Conservation (phyloP, 148 eudicot genomes). For the Diospyros lotus region DNA sequence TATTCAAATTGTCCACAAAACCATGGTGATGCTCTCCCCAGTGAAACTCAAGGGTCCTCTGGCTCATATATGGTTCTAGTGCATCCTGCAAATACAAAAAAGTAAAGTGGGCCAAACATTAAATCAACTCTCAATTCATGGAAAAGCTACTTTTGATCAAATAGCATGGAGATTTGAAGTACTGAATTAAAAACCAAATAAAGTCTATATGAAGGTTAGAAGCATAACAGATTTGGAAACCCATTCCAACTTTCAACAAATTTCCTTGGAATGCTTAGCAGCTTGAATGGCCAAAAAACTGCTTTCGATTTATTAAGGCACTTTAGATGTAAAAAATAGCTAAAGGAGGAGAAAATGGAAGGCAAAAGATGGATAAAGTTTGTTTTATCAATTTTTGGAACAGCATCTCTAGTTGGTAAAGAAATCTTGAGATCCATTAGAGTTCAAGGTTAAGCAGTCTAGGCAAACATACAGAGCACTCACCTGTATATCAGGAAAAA, state of each 20-base stretch:
- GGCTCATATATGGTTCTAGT: conserved; percentile 87
- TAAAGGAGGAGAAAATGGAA: neutral
- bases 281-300: neutral
- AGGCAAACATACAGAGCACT: neutral
- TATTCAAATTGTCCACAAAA: conserved; percentile 72
- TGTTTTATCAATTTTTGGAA: neutral
- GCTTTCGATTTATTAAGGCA: neutral
- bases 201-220: neutral
- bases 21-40: conserved; percentile 88
- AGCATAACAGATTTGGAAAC: neutral
- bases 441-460: neutral
- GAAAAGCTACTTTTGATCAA: neutral
- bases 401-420: neutral
- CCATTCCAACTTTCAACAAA: neutral
- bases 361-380: neutral
- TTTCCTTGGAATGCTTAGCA: neutral
- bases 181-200: conserved; percentile 3
- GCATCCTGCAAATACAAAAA: conserved; percentile 58
- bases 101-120: neutral
- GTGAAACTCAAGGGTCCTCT: conserved; percentile 64
- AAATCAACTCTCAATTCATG: neutral
- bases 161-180: neutral
- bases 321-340: neutral
- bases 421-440: neutral
- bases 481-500: too few species aligned